Percentiles rank a stretch among this genome's conserved stretches.
These are phyloP conservation scores for Pholiota adiposa DNA, from an alignment of 1,284 basidiomycete genomes.

Conservation along the genomic window DNA sequence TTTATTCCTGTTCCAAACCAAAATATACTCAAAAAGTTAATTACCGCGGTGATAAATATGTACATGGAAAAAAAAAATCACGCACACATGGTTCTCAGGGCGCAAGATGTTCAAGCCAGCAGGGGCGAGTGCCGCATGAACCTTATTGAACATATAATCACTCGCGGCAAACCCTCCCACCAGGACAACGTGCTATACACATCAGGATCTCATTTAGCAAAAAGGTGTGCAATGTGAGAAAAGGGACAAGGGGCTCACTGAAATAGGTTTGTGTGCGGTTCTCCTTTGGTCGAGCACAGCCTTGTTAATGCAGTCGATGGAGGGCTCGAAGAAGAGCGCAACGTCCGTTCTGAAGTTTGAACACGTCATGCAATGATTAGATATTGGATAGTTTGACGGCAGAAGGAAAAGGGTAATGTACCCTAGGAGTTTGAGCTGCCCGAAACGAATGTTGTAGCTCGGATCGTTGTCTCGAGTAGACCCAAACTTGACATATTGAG, in stretches of 20 bases:
- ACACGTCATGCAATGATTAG: neutral
- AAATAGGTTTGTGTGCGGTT: constrained; percentile 27
- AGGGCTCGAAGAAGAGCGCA: constrained; percentile 35
- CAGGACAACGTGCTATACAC: constrained; percentile 43
- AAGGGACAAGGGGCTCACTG: constrained; percentile 15
- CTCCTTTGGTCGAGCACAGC: constrained; percentile 27
- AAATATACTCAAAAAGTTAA: constrained; percentile 25
- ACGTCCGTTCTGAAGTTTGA: constrained; percentile 25
- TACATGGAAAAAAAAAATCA: neutral
- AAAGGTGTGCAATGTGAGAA: neutral
- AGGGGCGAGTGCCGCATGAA: constrained; percentile 37
- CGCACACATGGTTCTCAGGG: constrained; percentile 52
- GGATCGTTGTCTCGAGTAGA: constrained; percentile 45
- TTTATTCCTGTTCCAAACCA: constrained; percentile 54
- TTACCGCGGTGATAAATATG: neutral
- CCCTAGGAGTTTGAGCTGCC: constrained; percentile 44
- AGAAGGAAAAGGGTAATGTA: constrained; percentile 19
- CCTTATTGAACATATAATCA: constrained; percentile 34
- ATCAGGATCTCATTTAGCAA: neutral
- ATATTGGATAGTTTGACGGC: neutral
- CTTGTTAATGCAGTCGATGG: constrained; percentile 31
- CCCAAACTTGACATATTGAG: constrained; percentile 52
- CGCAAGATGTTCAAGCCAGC: constrained; percentile 41
- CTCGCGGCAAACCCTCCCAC: constrained; percentile 55
- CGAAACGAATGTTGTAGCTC: constrained; percentile 34